phyloP scores from a whole-genome alignment of 176 grass and related monocot species.

The Elymus sibiricus region DNA sequence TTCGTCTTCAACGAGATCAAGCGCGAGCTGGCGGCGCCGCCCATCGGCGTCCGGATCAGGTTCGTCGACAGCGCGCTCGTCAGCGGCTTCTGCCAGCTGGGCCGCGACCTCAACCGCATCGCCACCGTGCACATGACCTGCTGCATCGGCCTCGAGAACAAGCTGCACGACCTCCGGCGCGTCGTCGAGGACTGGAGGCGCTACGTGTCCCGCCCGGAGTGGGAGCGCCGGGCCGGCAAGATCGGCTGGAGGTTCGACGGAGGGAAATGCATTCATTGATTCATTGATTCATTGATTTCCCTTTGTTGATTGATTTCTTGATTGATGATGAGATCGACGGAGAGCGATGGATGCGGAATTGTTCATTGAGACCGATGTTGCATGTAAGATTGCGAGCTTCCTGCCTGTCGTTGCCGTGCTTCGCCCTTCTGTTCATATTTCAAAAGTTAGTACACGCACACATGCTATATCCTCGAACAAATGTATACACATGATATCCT shows the following conservation, averaged over 20 bases:
- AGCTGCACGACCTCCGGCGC: slow-evolving; percentile 53
- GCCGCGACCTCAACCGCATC: slow-evolving; percentile 61
- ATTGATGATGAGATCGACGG: not conserved
- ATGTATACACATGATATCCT: no score
- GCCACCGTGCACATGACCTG: slow-evolving; percentile 88
- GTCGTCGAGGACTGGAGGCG: slow-evolving; percentile 64
- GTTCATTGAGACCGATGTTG: not conserved
- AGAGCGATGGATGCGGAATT: not conserved
- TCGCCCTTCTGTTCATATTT: not conserved
- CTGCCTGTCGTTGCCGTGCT: not conserved
- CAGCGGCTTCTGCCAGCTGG: slow-evolving; percentile 71
- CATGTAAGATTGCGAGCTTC: not conserved
- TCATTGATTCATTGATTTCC: fast-evolving
- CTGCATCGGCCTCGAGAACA: slow-evolving; percentile 60
- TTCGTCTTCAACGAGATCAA: slow-evolving; percentile 91
- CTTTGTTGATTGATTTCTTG: not conserved
- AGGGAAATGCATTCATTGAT: slow-evolving; percentile 70
- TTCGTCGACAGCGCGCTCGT: slow-evolving; percentile 58
- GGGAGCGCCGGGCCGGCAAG: slow-evolving; percentile 45
- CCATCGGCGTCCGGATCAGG: slow-evolving; percentile 56
- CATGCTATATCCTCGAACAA: no score
- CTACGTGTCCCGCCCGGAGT: slow-evolving; percentile 43
- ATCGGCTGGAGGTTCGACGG: slow-evolving; percentile 66
- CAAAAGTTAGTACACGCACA: no score
- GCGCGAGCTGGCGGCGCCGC: slow-evolving; percentile 35